Conservation (phyloP, 2,329 filamentous ascomycete genomes). For the Microcyclospora pomicola region DNA sequence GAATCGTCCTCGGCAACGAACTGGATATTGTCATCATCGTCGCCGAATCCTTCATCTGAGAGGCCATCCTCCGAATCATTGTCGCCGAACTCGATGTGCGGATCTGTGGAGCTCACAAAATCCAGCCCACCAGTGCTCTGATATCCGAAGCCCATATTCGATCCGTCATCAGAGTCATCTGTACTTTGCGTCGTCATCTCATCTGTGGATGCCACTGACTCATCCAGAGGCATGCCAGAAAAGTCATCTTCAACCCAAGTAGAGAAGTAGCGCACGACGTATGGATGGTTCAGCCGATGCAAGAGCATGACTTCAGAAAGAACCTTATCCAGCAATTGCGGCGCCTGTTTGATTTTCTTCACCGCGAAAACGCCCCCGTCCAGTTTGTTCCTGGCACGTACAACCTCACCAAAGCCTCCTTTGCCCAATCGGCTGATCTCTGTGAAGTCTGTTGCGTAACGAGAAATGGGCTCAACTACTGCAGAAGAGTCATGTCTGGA, state of each 20-base stretch:
- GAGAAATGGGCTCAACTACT: constrained; percentile 36
- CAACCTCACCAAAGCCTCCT: constrained; percentile 90
- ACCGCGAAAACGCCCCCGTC: constrained; percentile 91
- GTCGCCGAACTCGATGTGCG: constrained; percentile 65
- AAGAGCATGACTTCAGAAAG: constrained; percentile 76
- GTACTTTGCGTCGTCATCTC: constrained; percentile 4
- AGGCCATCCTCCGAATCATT: constrained; percentile 32
- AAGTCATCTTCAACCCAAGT: constrained; percentile 76
- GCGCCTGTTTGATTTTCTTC: constrained; percentile 80
- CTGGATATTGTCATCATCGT: constrained; percentile 2
- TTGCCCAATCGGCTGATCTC: constrained; percentile 82
- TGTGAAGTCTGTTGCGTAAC: constrained; percentile 80
- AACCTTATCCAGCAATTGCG: constrained; percentile 62
- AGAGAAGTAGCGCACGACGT: constrained; percentile 80
- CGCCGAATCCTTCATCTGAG: constrained; percentile 24
- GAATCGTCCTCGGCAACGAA: constrained; percentile 11
- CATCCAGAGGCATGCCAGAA: constrained; percentile 10
- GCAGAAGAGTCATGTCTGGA: constrained; percentile 21
- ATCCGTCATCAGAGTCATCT: constrained; percentile 26
- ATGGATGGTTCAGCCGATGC: constrained; percentile 84
- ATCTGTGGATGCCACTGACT: constrained; percentile 9
- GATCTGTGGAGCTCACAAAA: constrained; percentile 77
- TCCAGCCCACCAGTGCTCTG: constrained; percentile 68
- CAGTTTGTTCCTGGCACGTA: constrained; percentile 86
- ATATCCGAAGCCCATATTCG: constrained; percentile 42